Evolutionary conservation across 768 basidiomycete genomes (phyloP).

Genomic region (Suillus discolor): DNA sequence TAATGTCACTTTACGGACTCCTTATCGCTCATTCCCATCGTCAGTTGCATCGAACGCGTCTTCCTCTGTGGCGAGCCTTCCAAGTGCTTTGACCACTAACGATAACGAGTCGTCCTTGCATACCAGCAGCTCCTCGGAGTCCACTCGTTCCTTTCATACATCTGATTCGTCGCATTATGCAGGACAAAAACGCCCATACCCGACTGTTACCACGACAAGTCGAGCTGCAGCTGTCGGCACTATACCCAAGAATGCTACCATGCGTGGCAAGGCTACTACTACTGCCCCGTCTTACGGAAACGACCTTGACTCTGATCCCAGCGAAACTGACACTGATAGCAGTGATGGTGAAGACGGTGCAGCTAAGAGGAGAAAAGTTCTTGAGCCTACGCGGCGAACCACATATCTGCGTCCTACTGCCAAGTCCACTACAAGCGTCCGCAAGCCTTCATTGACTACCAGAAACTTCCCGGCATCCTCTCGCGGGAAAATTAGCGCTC

Average conservation of each 20-base stretch:
- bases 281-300: conserved; percentile 14
- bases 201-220: conserved; percentile 11
- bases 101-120: conserved; percentile 41
- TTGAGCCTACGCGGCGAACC: conserved; percentile 27
- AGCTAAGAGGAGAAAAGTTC: conserved; percentile 29
- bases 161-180: conserved; percentile 37
- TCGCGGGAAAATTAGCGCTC: conserved; percentile 16
- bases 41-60: conserved; percentile 23
- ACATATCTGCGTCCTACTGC: conserved; percentile 27
- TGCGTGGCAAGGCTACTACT: conserved; percentile 24
- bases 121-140: conserved; percentile 46
- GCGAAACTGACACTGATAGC: conserved; percentile 21
- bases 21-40: conserved; percentile 37
- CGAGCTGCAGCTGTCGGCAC: conserved; percentile 7
- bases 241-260: conserved; percentile 26
- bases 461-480: conserved; percentile 7
- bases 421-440: conserved; percentile 17
- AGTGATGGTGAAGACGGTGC: conserved; percentile 14
- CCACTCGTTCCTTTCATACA: conserved; percentile 34
- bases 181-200: conserved; percentile 44
- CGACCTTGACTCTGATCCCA: conserved; percentile 21
- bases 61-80: conserved; percentile 30
- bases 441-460: conserved; percentile 17
- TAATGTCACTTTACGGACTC: conserved; percentile 68
- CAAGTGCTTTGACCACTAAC: conserved; percentile 38